Evolutionary conservation across 768 basidiomycete species (phyloP).

Genomic region (Trametes sanguinea): DNA sequence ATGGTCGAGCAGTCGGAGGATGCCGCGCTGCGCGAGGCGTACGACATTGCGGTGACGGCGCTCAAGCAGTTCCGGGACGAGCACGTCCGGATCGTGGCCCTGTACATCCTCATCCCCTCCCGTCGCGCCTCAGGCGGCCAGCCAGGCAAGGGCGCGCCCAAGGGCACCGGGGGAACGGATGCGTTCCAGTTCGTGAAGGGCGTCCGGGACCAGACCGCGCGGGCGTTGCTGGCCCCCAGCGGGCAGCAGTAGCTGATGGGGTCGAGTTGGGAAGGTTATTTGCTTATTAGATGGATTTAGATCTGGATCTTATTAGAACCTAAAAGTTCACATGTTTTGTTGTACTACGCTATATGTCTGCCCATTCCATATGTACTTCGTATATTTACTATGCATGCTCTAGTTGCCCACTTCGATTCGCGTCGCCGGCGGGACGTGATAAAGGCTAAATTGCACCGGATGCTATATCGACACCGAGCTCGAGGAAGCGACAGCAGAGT

Average conservation of each 20-base stretch:
- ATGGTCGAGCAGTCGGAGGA: conserved; percentile 38
- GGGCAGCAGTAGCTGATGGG: background rate
- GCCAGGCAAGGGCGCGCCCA: conserved; percentile 21
- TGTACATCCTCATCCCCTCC: conserved; percentile 55
- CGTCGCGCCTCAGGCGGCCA: conserved; percentile 5
- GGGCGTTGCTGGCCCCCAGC: conserved; percentile 31
- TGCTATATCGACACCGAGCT: too few relatives aligned
- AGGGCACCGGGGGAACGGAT: conserved; percentile 61
- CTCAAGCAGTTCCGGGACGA: conserved; percentile 59
- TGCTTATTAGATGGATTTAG: too few relatives aligned
- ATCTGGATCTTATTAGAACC: too few relatives aligned
- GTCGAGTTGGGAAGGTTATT: background rate
- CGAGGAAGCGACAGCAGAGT: too few relatives aligned
- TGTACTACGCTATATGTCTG: too few relatives aligned
- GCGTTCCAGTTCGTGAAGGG: conserved; percentile 58
- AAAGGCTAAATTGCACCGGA: too few relatives aligned
- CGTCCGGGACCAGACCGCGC: conserved; percentile 51
- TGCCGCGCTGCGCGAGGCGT: conserved; percentile 38
- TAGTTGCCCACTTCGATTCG: too few relatives aligned
- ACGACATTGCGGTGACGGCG: conserved; percentile 50
- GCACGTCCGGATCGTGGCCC: conserved; percentile 56
- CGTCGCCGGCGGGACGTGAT: too few relatives aligned
- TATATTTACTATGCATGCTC: too few relatives aligned
- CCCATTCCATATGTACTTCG: background rate
- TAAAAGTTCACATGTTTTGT: too few relatives aligned